Base-by-base conservation (phyloP, 768 basidiomycete species). In the Suillus alpinus region DNA sequence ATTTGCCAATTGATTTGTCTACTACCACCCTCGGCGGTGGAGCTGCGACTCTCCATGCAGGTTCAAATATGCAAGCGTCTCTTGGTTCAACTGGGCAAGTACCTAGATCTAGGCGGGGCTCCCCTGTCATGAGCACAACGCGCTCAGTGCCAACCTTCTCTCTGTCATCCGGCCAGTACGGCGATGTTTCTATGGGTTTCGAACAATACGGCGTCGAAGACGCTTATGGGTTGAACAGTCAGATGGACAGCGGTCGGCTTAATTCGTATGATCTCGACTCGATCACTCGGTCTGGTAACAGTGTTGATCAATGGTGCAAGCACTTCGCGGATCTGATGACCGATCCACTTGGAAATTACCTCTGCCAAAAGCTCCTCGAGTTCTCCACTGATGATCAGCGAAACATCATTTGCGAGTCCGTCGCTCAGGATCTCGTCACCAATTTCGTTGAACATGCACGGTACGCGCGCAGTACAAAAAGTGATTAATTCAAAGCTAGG, bases 381-480 rank as follows among this genome's bases (percentile, higher is more conserved):
- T 96, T 87, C 75, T 95, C 94, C 14, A 96, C 94, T 13, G 97
- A 99, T 67, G 97, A 99, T 67, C 97, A 99, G 69, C 87, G 96
- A 60, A 95, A 94, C 70, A 82, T 94, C 37, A 96, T 98, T 60
- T 97, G 97, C 78, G 96, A 98, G 73, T 95, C 94, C 29, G 96
- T 99, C 55, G 94, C 95, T 37, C 92, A 95, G 70, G 97, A 99
- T 68, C 84, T 99, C 55, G 97, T 99, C 69, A 94, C 89, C 72
- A 98, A n/a, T 99, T 70, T 97, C 95, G 37, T 81, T 99, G 64
- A 99, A 99, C 77, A 99, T 99, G 97, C 97, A 99, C 76, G 97
- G 97, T 36, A 99, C 97, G 36, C 88, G 97, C 63, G 97, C 97
- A 31, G 97, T 98, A 61, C 97, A 99, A 80, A 98, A 98, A 81